Evolutionary conservation across 1,284 basidiomycete genomes (phyloP), one percentile per base, ranked within the genome.

Genomic region (Cutaneotrichosporon curvatum): DNA sequence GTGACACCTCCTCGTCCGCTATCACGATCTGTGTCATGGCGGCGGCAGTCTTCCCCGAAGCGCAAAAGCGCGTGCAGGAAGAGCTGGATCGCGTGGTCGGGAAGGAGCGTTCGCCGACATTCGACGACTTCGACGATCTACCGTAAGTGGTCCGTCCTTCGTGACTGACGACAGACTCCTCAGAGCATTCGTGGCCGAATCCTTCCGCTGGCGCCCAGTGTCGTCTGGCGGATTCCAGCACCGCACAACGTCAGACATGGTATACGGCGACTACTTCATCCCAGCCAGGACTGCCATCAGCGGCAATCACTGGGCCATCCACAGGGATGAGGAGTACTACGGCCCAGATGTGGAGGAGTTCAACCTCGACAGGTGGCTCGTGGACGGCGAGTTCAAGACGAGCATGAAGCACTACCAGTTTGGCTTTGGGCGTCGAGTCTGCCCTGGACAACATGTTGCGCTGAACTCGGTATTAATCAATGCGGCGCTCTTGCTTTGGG

Each of bases 21-120:
- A 78, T 85, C 37, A 77, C 75, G 30, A 72, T 77, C 34, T 68
- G 74, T 25, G 73, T 79, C 20, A 77, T 85, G 75, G 82, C 83
- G 0, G 79, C 83, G 0, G 81, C 81, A 0, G 73, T 71, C 21
- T 76, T 79, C 58, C 81, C 81, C 0, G 75, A 79, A 6, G 72
- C 76, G 3, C 80, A 82, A 48, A 61, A 53, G 3, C 68, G 64
- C 28, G 80, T 84, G 0, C 81, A 81, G 55, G 74, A 76, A 4
- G 79, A 85, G 57, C 62, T 85, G 5, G 81, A 84, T 43, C 43
- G 40, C 3, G 74, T 84, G 25, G 14, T 16, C 18, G 39, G 35
- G 11, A 32, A 20, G 3, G 11, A 25, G 21, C 31, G 14, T 21
- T 15, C 34, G 9, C 55, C 55, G 12, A 34, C 46, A 4, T 56